Base-by-base conservation (phyloP, 371 early-diverging fungal species). In the Dichotomocladium elegans region DNA sequence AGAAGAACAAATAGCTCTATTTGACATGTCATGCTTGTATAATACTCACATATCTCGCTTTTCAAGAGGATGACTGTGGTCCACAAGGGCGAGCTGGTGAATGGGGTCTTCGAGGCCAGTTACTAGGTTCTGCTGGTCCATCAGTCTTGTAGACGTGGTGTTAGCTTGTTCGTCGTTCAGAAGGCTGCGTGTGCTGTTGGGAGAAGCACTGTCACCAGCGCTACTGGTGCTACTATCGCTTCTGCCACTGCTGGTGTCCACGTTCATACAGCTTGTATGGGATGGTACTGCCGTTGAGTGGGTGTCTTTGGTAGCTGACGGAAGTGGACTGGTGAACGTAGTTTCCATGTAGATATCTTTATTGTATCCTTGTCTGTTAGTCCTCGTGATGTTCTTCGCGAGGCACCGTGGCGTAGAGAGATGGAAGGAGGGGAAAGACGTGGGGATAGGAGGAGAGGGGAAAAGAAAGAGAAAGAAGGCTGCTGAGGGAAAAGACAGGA, bases 51-150 rank as follows among this genome's bases (percentile, higher is more conserved):
- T 37, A 17, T 37, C 33, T 37, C 52, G 44, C 30, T 24, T 31
- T 4, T n/a, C 51, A 22, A 43, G 51, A 26, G 40, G 43, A 30
- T 63, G 60, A n/a, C n/a, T n/a, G 6, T 61, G 55, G 6, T 65
- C 66, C 4, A 60, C 51, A 31, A 66, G 61, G 2, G 59, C 59
- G n/a, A 66, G 53, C 14, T 63, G 61, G 22, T 55, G 61, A 4
- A 63, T 53, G 0, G 59, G 58, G 42, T 55, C 49, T 33, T 64
- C 66, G 34, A 59, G 30, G 14, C 58, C 63, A n/a, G 27, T 43
- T 37, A 41, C 52, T 52, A 42, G 27, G 35, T 21, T 52, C 57
- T 14, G 40, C 26, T 21, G 37, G 41, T 29, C 29, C 41, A 24
- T 45, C n/a, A n/a, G 15, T 37, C 37, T 37, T 37, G 37, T 17